Evolutionary conservation across 2,329 filamentous ascomycete species (phyloP).

Genomic region (Didymella sp.): DNA sequence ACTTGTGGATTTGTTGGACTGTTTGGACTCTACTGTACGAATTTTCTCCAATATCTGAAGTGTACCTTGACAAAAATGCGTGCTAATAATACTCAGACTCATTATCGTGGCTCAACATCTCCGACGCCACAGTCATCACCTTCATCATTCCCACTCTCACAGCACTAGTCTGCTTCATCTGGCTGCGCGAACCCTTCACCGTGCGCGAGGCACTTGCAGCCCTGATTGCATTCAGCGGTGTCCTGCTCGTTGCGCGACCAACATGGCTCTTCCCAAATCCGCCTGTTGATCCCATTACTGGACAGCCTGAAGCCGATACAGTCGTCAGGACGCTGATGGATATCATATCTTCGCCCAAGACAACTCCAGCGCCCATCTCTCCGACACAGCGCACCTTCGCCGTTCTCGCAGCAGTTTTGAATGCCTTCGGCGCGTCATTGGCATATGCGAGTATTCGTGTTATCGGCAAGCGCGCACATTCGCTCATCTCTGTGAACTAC

Average conservation of each 20-base stretch:
- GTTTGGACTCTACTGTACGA: slow-evolving; percentile 41
- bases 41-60: slow-evolving; percentile 42
- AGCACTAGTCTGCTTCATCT: slow-evolving; percentile 77
- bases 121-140: slow-evolving; percentile 85
- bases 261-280: slow-evolving; percentile 57
- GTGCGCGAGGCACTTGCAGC: slow-evolving; percentile 77
- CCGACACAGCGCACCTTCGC: slow-evolving; percentile 70
- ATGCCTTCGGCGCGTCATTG: slow-evolving; percentile 74
- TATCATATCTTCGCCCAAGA: slow-evolving; percentile 4
- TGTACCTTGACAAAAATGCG: background rate
- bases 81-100: slow-evolving; percentile 53
- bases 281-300: slow-evolving; percentile 35
- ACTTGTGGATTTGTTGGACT: slow-evolving; percentile 36
- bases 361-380: slow-evolving; percentile 47
- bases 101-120: slow-evolving; percentile 77
- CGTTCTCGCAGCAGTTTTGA: slow-evolving; percentile 72
- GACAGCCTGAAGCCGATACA: slow-evolving; percentile 38
- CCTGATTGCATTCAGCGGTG: slow-evolving; percentile 74
- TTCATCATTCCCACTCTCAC: slow-evolving; percentile 80
- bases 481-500: slow-evolving; percentile 81
- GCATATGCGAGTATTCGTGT: slow-evolving; percentile 77
- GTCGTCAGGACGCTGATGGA: slow-evolving; percentile 3
- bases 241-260: slow-evolving; percentile 81
- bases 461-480: slow-evolving; percentile 79
- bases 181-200: slow-evolving; percentile 77